Base-by-base conservation (phyloP, 2,329 filamentous ascomycete genomes). In the Fusarium tanahbumbuense region DNA sequence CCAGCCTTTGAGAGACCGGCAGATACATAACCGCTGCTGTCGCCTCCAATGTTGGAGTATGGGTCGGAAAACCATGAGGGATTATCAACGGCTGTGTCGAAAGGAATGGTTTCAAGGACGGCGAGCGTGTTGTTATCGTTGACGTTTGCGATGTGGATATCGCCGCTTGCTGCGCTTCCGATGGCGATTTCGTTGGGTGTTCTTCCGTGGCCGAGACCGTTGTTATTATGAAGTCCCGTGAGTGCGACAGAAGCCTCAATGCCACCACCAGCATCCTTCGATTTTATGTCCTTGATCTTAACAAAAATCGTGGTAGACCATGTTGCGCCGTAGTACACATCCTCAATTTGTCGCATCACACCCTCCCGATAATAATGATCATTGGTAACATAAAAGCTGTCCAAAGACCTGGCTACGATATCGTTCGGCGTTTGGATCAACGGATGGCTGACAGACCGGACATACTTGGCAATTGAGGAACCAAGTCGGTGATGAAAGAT, bases 401-500 rank as follows among this genome's bases (percentile, higher is more conserved):
- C 78, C 0, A 84, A 81, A 0, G 79, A 84, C 6, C 77, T 71
- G 3, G 83, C 86, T 8, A 85, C 76, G 15, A 91, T 76, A 65
- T 91, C 88, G 65, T 90, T 90, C 2, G 88, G 88, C 0, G 87
- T 89, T 12, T 73, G 75, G 48, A 90, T 83, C 34, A 88, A 68
- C 1, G 85, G 82, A 71, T 90, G 82, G 41, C 76, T 78, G 34
- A 90, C 80, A 0, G 87, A 85, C 16, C 87, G 85, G 8, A 90
- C 55, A 69, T 89, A 84, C 4, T 68, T 78, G 11, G 79, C 79
- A 0, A 77, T 77, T 1, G 76, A 65, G 1, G 83, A 80, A 11
- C 83, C 83, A 20, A 88, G 71, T 2, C 78, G 75, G 68, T 90
- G 84, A 65, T 84, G 82, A 72, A 91, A 90, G 7, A 90, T 68